These are phyloP conservation scores for Gossypium davidsonii DNA, from an alignment of 441 rosid genomes.

Conservation along the genomic window DNA sequence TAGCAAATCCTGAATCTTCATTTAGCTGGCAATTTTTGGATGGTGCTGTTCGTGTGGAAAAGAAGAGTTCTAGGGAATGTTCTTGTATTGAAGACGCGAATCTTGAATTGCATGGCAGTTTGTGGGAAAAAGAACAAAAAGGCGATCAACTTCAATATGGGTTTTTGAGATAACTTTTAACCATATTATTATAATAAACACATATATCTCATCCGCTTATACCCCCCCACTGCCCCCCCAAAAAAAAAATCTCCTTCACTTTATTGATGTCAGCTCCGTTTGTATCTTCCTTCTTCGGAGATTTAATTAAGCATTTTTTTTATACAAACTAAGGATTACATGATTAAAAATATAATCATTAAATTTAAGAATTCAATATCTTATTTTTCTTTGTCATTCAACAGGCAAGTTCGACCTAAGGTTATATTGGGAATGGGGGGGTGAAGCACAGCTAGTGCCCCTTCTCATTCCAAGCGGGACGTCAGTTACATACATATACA, in stretches of 20 bases:
- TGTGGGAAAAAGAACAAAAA: neutral
- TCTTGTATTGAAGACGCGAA: neutral
- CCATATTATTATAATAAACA: no score
- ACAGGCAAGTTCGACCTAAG: neutral
- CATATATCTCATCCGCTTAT: no score
- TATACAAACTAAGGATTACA: neutral
- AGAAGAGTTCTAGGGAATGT: neutral
- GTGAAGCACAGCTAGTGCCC: neutral
- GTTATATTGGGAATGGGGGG: neutral
- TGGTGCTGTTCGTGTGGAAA: neutral
- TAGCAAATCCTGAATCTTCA: conserved; percentile 19
- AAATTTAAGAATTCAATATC: neutral
- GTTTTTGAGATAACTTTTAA: no score
- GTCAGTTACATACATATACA: neutral
- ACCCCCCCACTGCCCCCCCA: no score
- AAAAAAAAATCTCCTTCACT: neutral
- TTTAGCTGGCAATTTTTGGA: conserved; percentile 11
- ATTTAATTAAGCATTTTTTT: neutral
- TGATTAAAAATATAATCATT: neutral
- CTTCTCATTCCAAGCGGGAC: neutral
- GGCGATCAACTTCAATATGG: neutral
- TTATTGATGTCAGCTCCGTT: neutral
- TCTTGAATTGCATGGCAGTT: neutral
- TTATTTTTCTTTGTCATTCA: neutral
- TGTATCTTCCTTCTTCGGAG: neutral